Evolutionary conservation across 331 rosid genomes (phyloP), one percentile per base, ranked within the genome.

Genomic region (Acacia concinna): DNA sequence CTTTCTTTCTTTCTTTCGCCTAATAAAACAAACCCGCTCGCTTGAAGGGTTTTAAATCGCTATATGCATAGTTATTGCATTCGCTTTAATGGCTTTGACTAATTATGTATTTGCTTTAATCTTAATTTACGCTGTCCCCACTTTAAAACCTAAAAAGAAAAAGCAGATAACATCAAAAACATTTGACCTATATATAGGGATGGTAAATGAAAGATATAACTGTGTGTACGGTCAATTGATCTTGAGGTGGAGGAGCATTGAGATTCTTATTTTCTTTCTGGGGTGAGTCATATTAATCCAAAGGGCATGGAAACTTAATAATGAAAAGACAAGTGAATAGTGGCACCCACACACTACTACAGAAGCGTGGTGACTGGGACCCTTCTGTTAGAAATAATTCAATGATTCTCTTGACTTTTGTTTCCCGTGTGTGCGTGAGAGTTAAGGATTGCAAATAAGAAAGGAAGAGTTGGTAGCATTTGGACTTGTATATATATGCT

Each of bases 321-420:
- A 40, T 40, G 27, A 34, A 11, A 4, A 78, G 68, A 43, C 32
- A 2, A 30, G 41, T 38, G 17, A 46, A 17, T 49, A n/a, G 60
- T 69, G 21, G 8, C 28, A 21, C 13, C 62, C 41, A 41, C 47
- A 38, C 27, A 20, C 59, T 49, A 40, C 10, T 52, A 10, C 2
- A 18, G 41, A 70, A 78, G 34, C 52, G 71, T 43, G 47, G 64
- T 47, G 32, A 43, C 32, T 37, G 44, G 57, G 73, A 32, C 71
- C 40, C 56, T 69, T 7, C 0, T 49, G 17, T 47, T 76, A 63
- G 73, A 76, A 69, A 11, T 17, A n/a, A 63, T 60, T 4, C 59
- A 63, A 64, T 20, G 47, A 76, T 76, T 38, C 65, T 77, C 62
- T 67, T 77, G 37, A 35, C 68, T 51, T 51, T 66, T 34, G n/a